Evolutionary conservation across 2,329 filamentous ascomycete species (phyloP), one percentile per base, ranked within the genome.

Genomic region (Dactylellina drechsleri): DNA sequence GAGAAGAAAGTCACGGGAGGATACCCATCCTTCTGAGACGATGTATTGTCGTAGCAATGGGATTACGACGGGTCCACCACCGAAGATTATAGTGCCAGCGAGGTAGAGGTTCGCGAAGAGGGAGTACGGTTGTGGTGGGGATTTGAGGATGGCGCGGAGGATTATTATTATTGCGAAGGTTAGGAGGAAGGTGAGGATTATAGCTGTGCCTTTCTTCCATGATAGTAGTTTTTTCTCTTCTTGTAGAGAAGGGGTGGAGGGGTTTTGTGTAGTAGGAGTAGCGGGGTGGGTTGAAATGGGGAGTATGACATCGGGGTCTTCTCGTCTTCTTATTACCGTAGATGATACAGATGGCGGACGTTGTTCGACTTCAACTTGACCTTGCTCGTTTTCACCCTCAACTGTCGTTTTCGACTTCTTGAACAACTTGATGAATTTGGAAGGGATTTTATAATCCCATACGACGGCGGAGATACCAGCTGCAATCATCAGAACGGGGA

Each of bases 61-160:
- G 53, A 90, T 89, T 0, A 90, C 88, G 0, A 89, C 87, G 0
- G 88, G 88, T 0, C 88, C 88, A 1, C 88, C 87, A 1, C 88
- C 88, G 59, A 81, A 81, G 76, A 88, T 89, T 70, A 89, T 86
- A 1, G 90, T 92, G 1, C 90, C 90, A 0, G 90, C 90, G 0
- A 92, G 87, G 78, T 90, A 92, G 82, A 92, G 86, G 80, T 91
- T 92, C 4, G 89, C 84, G 78, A 92, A 92, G 23, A 92, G 84
- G 56, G 85, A 83, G 77, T 88, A 87, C 0, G 85, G 81, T 0
- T 88, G 81, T 0, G 87, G 83, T 0, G 81, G 81, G 8, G 79
- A 49, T 0, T 81, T 70, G 10, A 85, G 57, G 1, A 56, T 82
- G 56, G 82, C 81, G 41, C 85, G 84, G 0, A 85, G 77, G 15